Conservation (phyloP, 148 eudicot species). For the Vaccinium vitisidaea region DNA sequence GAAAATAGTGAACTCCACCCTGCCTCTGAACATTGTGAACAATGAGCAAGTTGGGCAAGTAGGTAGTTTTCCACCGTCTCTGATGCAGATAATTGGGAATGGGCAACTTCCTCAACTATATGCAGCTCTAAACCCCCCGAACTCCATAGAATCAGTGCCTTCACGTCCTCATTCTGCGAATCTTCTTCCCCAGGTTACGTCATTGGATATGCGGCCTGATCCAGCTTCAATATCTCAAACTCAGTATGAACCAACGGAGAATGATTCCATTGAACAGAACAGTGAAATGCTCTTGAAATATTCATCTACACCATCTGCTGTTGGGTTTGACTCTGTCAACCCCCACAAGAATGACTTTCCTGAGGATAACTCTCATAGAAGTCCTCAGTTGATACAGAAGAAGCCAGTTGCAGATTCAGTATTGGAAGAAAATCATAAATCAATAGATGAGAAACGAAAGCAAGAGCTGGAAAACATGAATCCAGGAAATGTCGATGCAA, state of each 20-base stretch:
- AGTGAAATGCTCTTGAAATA: slow-evolving; percentile 13
- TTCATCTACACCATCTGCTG: slow-evolving; percentile 12
- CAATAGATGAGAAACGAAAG: slow-evolving; percentile 30
- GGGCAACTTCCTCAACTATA: slow-evolving; percentile 45
- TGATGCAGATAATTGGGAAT: slow-evolving; percentile 45
- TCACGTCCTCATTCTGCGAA: slow-evolving; percentile 18
- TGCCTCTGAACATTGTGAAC: slow-evolving; percentile 29
- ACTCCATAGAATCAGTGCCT: slow-evolving; percentile 23
- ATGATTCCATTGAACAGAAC: neutral
- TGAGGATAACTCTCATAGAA: neutral
- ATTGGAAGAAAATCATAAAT: slow-evolving; percentile 27
- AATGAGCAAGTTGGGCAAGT: slow-evolving; percentile 40
- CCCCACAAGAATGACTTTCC: neutral
- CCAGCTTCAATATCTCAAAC: slow-evolving; percentile 26
- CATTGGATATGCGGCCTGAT: slow-evolving; percentile 24
- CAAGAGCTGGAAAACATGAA: slow-evolving; percentile 35
- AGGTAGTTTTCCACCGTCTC: slow-evolving; percentile 39
- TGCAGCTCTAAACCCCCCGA: slow-evolving; percentile 32
- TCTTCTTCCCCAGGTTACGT: neutral
- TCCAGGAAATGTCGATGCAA: slow-evolving; percentile 34
- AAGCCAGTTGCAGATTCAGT: slow-evolving; percentile 21
- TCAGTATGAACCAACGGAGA: slow-evolving; percentile 24
- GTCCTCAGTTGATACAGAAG: slow-evolving; percentile 26
- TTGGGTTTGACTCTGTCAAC: slow-evolving; percentile 9
- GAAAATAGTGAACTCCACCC: slow-evolving; percentile 23